Conservation (phyloP, 768 basidiomycete species). For the Lentinula edodes region DNA sequence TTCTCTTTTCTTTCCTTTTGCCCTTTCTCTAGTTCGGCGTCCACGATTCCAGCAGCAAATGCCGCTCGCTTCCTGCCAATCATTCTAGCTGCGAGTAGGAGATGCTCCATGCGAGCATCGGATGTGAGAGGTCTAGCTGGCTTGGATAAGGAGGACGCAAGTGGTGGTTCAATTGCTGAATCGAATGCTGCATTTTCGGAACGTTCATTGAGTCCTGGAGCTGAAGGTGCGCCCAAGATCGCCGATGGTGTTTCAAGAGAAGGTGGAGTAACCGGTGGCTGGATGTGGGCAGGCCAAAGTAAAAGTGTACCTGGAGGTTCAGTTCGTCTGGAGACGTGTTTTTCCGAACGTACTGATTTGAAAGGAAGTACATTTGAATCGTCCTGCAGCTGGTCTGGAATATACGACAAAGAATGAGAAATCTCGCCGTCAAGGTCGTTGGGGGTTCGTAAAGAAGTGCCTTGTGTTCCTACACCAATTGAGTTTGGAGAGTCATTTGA, state of each 20-base stretch:
- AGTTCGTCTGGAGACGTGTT: neutral
- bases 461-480: neutral
- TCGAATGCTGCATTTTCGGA: neutral
- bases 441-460: neutral
- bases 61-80: conserved; percentile 59
- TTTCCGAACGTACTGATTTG: neutral
- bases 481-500: neutral
- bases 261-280: neutral
- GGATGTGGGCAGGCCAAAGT: neutral
- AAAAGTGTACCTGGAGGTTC: neutral
- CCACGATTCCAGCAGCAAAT: conserved; percentile 45
- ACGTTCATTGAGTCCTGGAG: neutral
- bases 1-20: conserved; percentile 20
- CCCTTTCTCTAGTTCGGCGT: conserved; percentile 35
- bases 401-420: neutral
- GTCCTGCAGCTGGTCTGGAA: neutral
- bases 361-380: neutral
- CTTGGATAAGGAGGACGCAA: conserved; percentile 4
- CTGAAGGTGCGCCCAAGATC: neutral
- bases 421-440: neutral
- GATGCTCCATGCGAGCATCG: conserved; percentile 68
- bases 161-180: neutral
- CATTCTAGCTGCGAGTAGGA: conserved; percentile 66
- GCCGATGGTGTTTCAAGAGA: conserved; percentile 1
- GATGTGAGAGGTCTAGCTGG: conserved; percentile 31